Base-by-base conservation (phyloP, 2,329 filamentous ascomycete genomes). In the Myriosclerotinia scirpicola region DNA sequence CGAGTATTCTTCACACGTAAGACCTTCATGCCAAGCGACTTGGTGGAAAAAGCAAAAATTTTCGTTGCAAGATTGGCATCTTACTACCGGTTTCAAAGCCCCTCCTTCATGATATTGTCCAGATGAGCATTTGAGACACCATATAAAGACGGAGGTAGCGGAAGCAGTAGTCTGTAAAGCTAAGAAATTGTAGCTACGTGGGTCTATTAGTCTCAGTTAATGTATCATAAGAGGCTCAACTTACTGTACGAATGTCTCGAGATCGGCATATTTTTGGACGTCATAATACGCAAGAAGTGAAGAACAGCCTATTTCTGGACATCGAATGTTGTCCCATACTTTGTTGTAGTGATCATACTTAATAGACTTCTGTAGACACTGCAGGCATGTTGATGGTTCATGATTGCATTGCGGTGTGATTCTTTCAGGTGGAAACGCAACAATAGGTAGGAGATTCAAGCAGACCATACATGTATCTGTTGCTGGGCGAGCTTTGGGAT, bases 261-360 rank as follows among this genome's bases (percentile, higher is more conserved):
- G 26, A n/a, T 63, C n/a, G n/a, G 38, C 58, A 61, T 62, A 63
- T 22, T 36, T 44, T 12, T 22, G 48, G 14, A 66, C 40, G 40
- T 42, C 22, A 38, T 42, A 22, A 62, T 38, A 55, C 15, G 46
- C 20, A 30, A 63, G 20, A 14, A 38, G 36, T 40, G 58, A 54
- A 26, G 22, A 59, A 30, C 50, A 54, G 11, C 5, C n/a, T 6
- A 34, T 36, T 36, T 63, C 8, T 5, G 64, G 30, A 17, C 40
- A 55, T 40, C 26, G 50, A 62, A 55, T 34, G 30, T 26, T 14
- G 30, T 62, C 30, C 55, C 56, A 55, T 22, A 63, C 30, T 62
- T 30, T 50, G 38, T 34, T 63, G 5, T 36, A 42, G 40, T 66
- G 56, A n/a, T 55, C 40, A 14, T 46, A 44, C 11, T 46, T 62